Evolutionary conservation across 208 protist species (phyloP).

Genomic region (Leishmania mexicana): DNA sequence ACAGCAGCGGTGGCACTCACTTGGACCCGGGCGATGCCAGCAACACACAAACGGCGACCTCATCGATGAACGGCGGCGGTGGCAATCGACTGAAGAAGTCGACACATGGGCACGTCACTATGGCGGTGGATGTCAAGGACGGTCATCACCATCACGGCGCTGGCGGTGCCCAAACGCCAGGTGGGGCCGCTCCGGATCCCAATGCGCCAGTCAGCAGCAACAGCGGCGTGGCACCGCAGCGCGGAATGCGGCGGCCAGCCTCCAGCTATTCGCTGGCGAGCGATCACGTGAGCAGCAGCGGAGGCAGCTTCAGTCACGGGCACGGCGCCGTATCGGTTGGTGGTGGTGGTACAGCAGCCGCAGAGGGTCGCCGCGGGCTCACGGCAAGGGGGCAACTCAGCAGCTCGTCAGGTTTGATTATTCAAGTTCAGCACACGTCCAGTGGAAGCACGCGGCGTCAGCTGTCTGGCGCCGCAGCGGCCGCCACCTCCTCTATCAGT

Average conservation of each 20-base stretch:
- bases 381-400: neutral
- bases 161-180: neutral
- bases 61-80: neutral
- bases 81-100: conserved; percentile 26
- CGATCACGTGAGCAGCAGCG: conserved; percentile 12
- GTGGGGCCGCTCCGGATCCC: neutral
- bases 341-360: conserved; percentile 12
- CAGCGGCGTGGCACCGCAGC: conserved; percentile 40
- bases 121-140: conserved; percentile 19
- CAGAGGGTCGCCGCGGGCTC: conserved; percentile 5
- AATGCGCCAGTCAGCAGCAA: neutral
- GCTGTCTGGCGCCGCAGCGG: neutral
- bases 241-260: conserved; percentile 38
- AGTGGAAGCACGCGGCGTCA: conserved; percentile 20
- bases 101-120: conserved; percentile 22
- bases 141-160: conserved; percentile 1
- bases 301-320: neutral
- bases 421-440: conserved; percentile 25
- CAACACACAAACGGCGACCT: neutral
- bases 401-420: conserved; percentile 5
- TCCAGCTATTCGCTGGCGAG: conserved; percentile 28
- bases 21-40: conserved; percentile 11
- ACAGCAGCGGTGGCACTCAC: conserved; percentile 3
- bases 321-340: neutral
- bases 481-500: neutral